phyloP scores from a whole-genome alignment of 1,284 basidiomycete genomes.

The Apiotrichum montevideense region DNA sequence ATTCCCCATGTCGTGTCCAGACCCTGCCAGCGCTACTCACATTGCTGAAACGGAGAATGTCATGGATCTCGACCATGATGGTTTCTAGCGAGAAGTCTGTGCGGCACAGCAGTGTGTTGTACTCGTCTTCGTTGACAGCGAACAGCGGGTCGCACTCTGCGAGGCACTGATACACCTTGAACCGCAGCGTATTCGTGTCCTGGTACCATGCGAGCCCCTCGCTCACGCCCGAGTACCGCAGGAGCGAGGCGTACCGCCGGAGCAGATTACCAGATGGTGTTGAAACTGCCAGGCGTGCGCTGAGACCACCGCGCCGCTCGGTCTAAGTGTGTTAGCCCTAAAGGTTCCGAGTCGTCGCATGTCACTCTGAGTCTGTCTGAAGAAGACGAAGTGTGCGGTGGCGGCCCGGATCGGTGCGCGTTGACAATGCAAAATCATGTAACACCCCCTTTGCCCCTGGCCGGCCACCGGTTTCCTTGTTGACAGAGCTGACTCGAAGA shows the following conservation, averaged over 20 bases:
- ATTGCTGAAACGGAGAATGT: not conserved
- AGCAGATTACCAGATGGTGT: not conserved
- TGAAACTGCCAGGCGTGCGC: not conserved
- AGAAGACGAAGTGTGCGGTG: too few species aligned
- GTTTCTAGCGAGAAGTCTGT: not conserved
- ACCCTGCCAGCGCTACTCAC: not conserved
- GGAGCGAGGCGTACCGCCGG: not conserved
- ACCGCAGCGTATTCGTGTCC: not conserved
- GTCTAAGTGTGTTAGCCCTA: too few species aligned
- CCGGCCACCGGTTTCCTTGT: too few species aligned
- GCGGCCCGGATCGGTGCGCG: too few species aligned
- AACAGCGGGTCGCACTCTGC: not conserved
- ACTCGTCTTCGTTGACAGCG: not conserved
- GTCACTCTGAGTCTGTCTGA: too few species aligned
- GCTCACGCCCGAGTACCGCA: not conserved
- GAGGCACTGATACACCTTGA: not conserved
- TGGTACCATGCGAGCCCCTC: not conserved
- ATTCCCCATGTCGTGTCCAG: too few species aligned
- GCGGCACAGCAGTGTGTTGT: not conserved
- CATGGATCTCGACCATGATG: not conserved
- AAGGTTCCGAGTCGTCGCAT: too few species aligned
- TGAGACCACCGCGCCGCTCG: not conserved
- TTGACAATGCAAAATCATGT: too few species aligned
- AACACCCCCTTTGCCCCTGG: too few species aligned
- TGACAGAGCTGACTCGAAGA: too few species aligned